A percentile compares a stretch with the other conserved stretches of the same genome.
Conservation (phyloP, 257 asterid genomes). For the Jacaranda mimosifolia region DNA sequence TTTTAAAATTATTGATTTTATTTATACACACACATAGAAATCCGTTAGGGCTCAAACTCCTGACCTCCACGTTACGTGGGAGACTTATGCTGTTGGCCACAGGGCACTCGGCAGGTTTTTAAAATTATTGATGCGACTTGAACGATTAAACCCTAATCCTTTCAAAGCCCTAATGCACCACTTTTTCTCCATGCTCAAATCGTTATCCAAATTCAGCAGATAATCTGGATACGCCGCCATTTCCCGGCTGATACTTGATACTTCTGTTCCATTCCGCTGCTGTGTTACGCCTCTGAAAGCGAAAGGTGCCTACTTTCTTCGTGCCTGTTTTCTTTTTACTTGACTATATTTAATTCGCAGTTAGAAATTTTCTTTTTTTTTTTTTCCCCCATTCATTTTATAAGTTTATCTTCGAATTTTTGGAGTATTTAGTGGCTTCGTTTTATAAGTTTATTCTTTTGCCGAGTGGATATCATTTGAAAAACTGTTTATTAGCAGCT, state of each 20-base stretch:
- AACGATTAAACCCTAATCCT: conserved; percentile 21
- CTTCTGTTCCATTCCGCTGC: not conserved
- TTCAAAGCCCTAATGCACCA: not conserved
- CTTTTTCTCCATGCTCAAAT: not conserved
- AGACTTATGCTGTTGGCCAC: too few relatives aligned
- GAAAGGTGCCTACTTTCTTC: not conserved
- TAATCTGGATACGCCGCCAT: conserved; percentile 6
- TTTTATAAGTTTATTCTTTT: too few relatives aligned
- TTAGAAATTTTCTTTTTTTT: too few relatives aligned
- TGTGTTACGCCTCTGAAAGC: not conserved
- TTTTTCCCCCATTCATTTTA: too few relatives aligned
- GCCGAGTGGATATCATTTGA: not conserved
- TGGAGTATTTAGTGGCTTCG: not conserved
- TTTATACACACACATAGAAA: too few relatives aligned
- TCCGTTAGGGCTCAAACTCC: too few relatives aligned
- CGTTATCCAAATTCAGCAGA: conserved; percentile 1
- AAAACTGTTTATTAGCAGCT: not conserved
- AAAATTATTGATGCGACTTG: not conserved
- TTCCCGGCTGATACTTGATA: not conserved
- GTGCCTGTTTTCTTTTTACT: not conserved
- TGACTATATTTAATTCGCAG: not conserved
- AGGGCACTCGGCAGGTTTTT: too few relatives aligned
- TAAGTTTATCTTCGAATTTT: not conserved
- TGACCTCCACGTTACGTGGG: too few relatives aligned
- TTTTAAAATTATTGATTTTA: too few relatives aligned